Conservation (phyloP, 129 eudicot genomes). For the Flaveria robusta region DNA sequence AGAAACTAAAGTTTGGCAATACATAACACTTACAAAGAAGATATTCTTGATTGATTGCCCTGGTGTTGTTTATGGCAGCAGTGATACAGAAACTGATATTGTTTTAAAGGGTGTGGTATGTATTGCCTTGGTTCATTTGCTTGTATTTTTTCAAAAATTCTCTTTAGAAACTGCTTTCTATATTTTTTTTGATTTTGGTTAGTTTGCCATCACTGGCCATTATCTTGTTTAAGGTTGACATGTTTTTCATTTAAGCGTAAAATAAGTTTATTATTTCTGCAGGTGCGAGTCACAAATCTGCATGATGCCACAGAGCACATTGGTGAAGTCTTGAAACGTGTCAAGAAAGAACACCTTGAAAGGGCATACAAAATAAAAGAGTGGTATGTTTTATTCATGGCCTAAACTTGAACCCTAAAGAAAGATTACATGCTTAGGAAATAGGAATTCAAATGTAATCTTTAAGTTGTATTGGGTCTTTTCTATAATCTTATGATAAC, state of each 20-base stretch:
- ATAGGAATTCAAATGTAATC: not conserved
- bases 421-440: not conserved
- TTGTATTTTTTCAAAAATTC: not conserved
- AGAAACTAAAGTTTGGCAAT: conserved; percentile 99
- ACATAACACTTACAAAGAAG: conserved; percentile 94
- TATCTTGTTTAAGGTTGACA: no score
- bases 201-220: no score
- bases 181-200: not conserved
- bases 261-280: not conserved
- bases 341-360: conserved; percentile 79
- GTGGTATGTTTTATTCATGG: conserved; percentile 49
- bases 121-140: not conserved
- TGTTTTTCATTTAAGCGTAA: not conserved
- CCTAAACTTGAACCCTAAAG: not conserved
- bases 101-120: conserved; percentile 99
- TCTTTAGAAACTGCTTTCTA: conserved; percentile 1
- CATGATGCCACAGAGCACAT: conserved; percentile 94
- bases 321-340: conserved; percentile 90
- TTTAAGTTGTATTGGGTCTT: not conserved
- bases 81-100: conserved; percentile 90
- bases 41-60: conserved; percentile 98
- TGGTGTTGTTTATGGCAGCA: conserved; percentile 92
- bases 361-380: conserved; percentile 86
- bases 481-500: no score
- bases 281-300: conserved; percentile 97